Conservation (phyloP, 1,284 basidiomycete genomes). For the Xerocomus amazonicus region DNA sequence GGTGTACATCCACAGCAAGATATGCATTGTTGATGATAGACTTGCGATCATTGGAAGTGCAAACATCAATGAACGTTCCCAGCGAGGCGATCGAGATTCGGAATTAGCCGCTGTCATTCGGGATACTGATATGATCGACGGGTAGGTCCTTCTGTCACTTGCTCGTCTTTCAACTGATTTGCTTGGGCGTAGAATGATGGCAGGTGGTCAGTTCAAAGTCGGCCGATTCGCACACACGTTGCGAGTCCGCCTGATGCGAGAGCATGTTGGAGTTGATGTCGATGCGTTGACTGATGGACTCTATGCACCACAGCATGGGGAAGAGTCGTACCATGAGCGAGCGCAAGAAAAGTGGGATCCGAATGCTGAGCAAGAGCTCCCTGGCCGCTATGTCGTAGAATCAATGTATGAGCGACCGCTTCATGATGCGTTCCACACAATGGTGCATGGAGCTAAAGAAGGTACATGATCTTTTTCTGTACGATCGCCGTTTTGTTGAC, state of each 20-base stretch:
- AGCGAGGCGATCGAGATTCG: slow-evolving; percentile 94
- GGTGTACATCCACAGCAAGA: slow-evolving; percentile 82
- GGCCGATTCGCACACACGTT: slow-evolving; percentile 96
- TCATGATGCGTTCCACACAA: slow-evolving; percentile 37
- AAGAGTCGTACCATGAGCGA: slow-evolving; percentile 51
- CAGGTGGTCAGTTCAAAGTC: slow-evolving; percentile 90
- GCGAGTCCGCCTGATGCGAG: slow-evolving; percentile 91
- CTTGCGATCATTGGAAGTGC: slow-evolving; percentile 98
- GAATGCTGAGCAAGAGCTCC: slow-evolving; percentile 64
- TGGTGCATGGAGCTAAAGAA: slow-evolving; percentile 44
- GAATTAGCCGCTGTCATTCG: slow-evolving; percentile 91
- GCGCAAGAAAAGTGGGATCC: slow-evolving; percentile 77
- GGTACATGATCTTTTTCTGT: slow-evolving; percentile 36
- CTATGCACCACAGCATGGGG: slow-evolving; percentile 51
- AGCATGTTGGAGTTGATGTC: slow-evolving; percentile 94
- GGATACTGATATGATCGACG: slow-evolving; percentile 95
- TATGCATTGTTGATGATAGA: slow-evolving; percentile 94
- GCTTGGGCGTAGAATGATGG: slow-evolving; percentile 71
- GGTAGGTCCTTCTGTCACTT: slow-evolving; percentile 44
- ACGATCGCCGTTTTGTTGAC: slow-evolving; percentile 3
- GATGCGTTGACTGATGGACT: slow-evolving; percentile 84
- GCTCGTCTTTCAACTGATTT: neutral
- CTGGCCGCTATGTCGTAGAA: slow-evolving; percentile 42
- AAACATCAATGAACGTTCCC: slow-evolving; percentile 97
- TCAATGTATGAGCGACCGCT: slow-evolving; percentile 36